Evolutionary conservation across 495 filamentous ascomycete species (phyloP).

Genomic region (Darksidea phi): DNA sequence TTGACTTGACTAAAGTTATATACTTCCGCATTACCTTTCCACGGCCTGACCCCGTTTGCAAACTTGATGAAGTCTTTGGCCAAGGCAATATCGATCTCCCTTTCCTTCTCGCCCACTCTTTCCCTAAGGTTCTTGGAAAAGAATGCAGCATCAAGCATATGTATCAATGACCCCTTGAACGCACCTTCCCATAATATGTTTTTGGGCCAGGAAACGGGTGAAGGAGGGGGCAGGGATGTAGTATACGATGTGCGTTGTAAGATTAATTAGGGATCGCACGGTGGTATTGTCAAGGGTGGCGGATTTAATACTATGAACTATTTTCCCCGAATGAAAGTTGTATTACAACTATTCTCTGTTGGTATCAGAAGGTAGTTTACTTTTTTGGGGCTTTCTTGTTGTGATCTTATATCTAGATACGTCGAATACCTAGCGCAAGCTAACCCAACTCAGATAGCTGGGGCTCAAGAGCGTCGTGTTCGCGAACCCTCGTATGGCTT

Average conservation of each 20-base stretch:
- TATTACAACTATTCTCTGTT: no score
- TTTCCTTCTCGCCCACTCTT: slow-evolving; percentile 40
- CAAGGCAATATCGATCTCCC: slow-evolving; percentile 40
- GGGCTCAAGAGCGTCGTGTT: no score
- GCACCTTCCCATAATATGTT: slow-evolving; percentile 50
- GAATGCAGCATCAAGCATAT: slow-evolving; percentile 51
- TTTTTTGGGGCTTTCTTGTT: no score
- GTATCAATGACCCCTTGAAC: slow-evolving; percentile 46
- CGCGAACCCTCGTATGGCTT: neutral
- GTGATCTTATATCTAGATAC: neutral
- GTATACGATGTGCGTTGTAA: slow-evolving; percentile 46
- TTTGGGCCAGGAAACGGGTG: slow-evolving; percentile 42
- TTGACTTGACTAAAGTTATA: slow-evolving; percentile 11
- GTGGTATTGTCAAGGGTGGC: slow-evolving; percentile 42
- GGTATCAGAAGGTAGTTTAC: no score
- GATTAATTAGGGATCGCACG: slow-evolving; percentile 42
- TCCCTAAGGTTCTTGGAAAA: slow-evolving; percentile 51
- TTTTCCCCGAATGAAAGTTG: no score
- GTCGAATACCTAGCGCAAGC: no score
- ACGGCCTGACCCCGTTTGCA: slow-evolving; percentile 45
- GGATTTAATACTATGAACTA: slow-evolving; percentile 39
- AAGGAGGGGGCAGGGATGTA: slow-evolving; percentile 44
- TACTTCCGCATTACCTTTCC: slow-evolving; percentile 28
- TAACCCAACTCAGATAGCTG: no score
- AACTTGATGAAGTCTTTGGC: slow-evolving; percentile 50